Conservation (phyloP, 139 green algal genomes). For the Trebouxia sp. region DNA sequence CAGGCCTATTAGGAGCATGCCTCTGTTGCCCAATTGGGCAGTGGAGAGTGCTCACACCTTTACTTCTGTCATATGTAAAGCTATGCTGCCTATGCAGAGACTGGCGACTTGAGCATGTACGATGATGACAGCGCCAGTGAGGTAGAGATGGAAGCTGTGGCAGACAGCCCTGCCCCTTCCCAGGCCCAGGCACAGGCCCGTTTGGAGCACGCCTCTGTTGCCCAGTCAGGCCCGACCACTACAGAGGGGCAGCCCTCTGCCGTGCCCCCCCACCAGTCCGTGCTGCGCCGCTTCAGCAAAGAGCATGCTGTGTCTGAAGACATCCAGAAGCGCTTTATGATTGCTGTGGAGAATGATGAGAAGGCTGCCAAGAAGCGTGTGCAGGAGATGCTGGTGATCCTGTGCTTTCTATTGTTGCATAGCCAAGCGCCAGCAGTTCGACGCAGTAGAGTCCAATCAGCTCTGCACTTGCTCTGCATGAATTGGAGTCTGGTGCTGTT, state of each 20-base stretch:
- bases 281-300: constrained; percentile 8
- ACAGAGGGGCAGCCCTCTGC: neutral
- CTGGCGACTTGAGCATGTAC: neutral
- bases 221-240: neutral
- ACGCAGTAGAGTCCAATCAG: neutral
- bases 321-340: constrained; percentile 20
- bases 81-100: neutral
- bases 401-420: neutral
- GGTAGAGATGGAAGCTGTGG: constrained; percentile 2
- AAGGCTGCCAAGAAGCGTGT: constrained; percentile 12
- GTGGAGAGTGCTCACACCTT: no score
- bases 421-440: no score
- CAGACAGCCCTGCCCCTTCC: no score
- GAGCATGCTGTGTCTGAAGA: constrained; percentile 9
- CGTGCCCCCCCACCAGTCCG: neutral
- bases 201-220: neutral
- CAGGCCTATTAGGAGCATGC: no score
- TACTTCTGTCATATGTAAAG: no score
- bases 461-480: no score
- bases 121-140: constrained; percentile 11
- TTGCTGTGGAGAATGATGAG: constrained; percentile 16
- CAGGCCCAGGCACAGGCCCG: neutral
- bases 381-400: constrained; percentile 4
- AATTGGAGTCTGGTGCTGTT: no score
- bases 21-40: no score